A percentile compares a stretch with the other conserved stretches of the same genome.
Conservation (phyloP, 1,284 basidiomycete genomes). For the Ustilago curta region DNA sequence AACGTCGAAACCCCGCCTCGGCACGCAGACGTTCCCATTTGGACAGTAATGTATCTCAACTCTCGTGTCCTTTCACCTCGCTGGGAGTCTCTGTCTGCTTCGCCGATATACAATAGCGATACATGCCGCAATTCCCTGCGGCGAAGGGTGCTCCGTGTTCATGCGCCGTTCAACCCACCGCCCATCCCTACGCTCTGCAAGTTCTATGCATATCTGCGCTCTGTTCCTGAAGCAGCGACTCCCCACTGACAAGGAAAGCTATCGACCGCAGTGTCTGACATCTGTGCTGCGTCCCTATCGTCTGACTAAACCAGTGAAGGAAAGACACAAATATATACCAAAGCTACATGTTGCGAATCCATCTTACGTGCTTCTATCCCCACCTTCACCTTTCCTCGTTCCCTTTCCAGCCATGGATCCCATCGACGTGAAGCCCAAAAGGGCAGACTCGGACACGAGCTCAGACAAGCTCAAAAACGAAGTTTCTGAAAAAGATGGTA, state of each 20-base stretch:
- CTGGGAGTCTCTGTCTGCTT: too few relatives aligned
- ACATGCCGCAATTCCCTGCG: background rate
- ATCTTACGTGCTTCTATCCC: too few relatives aligned
- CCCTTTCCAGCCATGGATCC: conserved; percentile 18
- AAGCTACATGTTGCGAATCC: too few relatives aligned
- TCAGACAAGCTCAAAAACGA: conserved; percentile 40
- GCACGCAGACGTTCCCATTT: background rate
- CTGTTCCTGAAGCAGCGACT: background rate
- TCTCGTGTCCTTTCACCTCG: background rate
- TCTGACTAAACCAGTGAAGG: background rate
- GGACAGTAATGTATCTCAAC: background rate
- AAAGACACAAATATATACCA: conserved; percentile 4
- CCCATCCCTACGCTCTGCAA: background rate
- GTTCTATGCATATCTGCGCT: background rate
- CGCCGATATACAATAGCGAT: background rate
- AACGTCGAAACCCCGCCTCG: conserved; percentile 6
- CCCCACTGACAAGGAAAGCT: background rate
- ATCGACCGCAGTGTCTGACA: background rate
- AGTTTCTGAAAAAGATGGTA: conserved; percentile 16
- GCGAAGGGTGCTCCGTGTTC: conserved; percentile 3
- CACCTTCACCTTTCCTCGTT: background rate
- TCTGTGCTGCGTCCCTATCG: background rate
- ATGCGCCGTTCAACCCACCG: background rate
- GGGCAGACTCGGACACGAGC: conserved; percentile 27
- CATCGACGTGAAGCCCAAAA: conserved; percentile 27